Conservation (phyloP, 2,329 filamentous ascomycete genomes). For the Hansfordia pulvinata region DNA sequence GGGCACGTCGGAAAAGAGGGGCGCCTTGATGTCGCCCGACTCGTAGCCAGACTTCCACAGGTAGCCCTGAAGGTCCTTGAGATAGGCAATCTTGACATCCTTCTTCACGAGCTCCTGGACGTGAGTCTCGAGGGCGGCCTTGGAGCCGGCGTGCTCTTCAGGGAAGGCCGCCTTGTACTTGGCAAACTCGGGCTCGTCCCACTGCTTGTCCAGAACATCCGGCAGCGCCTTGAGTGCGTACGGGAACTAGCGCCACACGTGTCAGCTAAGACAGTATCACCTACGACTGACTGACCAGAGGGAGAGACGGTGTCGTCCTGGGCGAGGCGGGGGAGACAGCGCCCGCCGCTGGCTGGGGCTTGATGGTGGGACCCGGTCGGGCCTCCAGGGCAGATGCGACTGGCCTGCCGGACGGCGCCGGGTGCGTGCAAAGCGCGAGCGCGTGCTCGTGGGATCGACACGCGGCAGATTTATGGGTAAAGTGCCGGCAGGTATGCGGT, state of each 20-base stretch:
- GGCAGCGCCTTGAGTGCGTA: constrained; percentile 59
- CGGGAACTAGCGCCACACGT: constrained; percentile 56
- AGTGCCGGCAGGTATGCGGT: too few relatives aligned
- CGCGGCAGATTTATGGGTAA: too few relatives aligned
- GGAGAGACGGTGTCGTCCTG: too few relatives aligned
- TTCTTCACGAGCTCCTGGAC: constrained; percentile 55
- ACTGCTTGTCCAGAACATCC: constrained; percentile 47
- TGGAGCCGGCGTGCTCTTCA: constrained; percentile 42
- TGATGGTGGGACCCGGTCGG: too few relatives aligned
- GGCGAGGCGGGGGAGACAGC: too few relatives aligned
- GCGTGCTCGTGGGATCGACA: too few relatives aligned
- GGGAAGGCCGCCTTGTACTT: constrained; percentile 62
- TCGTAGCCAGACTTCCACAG: constrained; percentile 66
- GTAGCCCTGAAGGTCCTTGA: constrained; percentile 69
- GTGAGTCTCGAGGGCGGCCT: constrained; percentile 48
- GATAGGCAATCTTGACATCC: constrained; percentile 63
- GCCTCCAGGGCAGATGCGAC: too few relatives aligned
- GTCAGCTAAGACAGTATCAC: too few relatives aligned
- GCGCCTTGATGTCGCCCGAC: constrained; percentile 54
- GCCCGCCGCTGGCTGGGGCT: too few relatives aligned
- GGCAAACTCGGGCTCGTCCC: constrained; percentile 51
- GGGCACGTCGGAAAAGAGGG: constrained; percentile 63
- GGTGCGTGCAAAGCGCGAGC: too few relatives aligned
- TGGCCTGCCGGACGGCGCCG: too few relatives aligned
- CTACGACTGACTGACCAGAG: too few relatives aligned